Percentiles rank a stretch among this genome's conserved stretches.
Evolutionary conservation across 176 grass and related monocot genomes (phyloP).

Genomic region (Thalia dealbata): DNA sequence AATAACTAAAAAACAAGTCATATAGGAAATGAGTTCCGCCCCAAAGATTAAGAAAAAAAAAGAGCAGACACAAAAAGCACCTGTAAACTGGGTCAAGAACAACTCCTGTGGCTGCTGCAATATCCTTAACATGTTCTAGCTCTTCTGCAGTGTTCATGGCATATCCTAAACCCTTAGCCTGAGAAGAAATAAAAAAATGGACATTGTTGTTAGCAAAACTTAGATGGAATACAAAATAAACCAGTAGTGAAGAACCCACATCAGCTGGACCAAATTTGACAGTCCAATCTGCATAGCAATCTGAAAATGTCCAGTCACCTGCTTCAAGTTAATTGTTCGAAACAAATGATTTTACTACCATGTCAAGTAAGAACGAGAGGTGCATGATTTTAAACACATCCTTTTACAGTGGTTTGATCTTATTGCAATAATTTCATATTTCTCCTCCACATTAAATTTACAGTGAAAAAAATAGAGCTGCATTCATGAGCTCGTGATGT

Average conservation of each 20-base stretch:
- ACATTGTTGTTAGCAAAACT: neutral
- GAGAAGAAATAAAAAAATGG: conserved; percentile 16
- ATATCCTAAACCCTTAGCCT: conserved; percentile 96
- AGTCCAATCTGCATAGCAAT: neutral
- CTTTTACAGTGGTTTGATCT: too few species aligned
- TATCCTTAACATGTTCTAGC: conserved; percentile 88
- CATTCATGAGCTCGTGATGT: too few species aligned
- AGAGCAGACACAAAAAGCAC: conserved; percentile 23
- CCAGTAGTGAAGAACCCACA: conserved; percentile 6
- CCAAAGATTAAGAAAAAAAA: neutral
- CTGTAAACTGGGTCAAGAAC: conserved; percentile 97
- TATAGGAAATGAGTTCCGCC: too few species aligned
- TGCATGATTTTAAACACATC: too few species aligned
- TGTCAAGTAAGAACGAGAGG: too few species aligned
- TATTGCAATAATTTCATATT: too few species aligned
- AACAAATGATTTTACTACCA: neutral
- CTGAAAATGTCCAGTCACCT: neutral
- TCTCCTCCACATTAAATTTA: too few species aligned
- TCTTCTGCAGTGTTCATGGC: conserved; percentile 85
- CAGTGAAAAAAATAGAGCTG: too few species aligned
- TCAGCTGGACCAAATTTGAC: neutral
- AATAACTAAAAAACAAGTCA: too few species aligned
- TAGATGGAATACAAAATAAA: neutral
- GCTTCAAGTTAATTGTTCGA: neutral
- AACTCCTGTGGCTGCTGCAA: conserved; percentile 70